Conservation (phyloP, 2,329 filamentous ascomycete species). For the Hyphodiscus sp. region DNA sequence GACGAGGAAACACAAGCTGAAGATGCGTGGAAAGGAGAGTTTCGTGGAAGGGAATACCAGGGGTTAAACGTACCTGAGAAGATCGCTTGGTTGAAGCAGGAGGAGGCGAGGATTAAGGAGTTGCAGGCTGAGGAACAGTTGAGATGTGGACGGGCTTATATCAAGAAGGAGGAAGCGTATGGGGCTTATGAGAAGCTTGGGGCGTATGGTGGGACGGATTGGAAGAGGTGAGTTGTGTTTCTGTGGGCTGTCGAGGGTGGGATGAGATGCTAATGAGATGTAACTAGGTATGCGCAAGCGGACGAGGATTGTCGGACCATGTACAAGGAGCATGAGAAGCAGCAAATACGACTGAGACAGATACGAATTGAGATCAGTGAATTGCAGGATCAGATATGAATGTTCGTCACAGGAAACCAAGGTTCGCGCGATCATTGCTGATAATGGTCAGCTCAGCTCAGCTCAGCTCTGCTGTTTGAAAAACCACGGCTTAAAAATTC, state of each 20-base stretch:
- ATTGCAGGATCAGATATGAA: not conserved
- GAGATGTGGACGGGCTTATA: constrained; percentile 14
- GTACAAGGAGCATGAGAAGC: constrained; percentile 6
- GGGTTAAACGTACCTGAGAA: constrained; percentile 7
- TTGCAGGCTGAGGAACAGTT: constrained; percentile 9
- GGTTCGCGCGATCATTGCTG: too few relatives aligned
- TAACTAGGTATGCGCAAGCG: constrained; percentile 8
- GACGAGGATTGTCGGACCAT: constrained; percentile 12
- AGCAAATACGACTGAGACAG: constrained; percentile 6
- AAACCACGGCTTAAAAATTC: too few relatives aligned
- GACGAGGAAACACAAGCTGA: constrained; percentile 12
- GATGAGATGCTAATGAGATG: not conserved
- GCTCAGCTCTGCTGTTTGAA: too few relatives aligned
- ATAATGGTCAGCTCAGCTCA: too few relatives aligned
- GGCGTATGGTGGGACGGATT: constrained; percentile 11
- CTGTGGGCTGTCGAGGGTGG: not conserved
- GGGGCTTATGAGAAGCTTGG: constrained; percentile 12
- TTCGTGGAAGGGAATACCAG: constrained; percentile 8
- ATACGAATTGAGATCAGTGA: not conserved
- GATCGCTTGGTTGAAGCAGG: constrained; percentile 22
- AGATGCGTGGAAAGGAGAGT: constrained; percentile 26
- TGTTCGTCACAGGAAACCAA: too few relatives aligned
- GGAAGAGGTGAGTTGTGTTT: constrained; percentile 9
- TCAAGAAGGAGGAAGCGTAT: constrained; percentile 15
- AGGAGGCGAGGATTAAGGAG: constrained; percentile 32